Base-by-base conservation (phyloP, 2,329 filamentous ascomycete genomes). In the Fusarium sp. region DNA sequence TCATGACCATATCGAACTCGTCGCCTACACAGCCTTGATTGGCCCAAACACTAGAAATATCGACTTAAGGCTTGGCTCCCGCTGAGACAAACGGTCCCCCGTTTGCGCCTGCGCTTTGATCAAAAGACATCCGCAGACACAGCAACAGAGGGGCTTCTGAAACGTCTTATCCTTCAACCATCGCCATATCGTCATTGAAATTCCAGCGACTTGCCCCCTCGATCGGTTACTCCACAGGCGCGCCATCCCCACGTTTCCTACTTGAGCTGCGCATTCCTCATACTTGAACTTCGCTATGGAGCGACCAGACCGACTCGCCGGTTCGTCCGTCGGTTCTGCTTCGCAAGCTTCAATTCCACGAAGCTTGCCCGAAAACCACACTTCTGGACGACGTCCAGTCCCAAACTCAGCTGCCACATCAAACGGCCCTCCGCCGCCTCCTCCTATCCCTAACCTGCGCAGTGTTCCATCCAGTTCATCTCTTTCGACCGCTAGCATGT, bases 401-500 rank as follows among this genome's bases (percentile, higher is more conserved):
- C 79, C 78, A 60, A 81, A 79, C 70, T 80, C 79, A 65, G 69
- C 79, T 60, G 74, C 80, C 58, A 74, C 79, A 67, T 77, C 80
- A 54, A 83, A 83, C 67, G 80, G 80, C 52, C 78, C 77, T 60
- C 80, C 77, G 26, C 81, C 78, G 7, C 82, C 81, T 41, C 80
- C 82, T 39, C 84, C 85, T 26, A 83, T 85, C 52, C 82, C 84
- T 37, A 80, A 75, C 49, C 72, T 85, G 56, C 83, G 85, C 76
- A 81, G 84, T 79, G 79, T 83, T 58, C 77, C 83, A 41, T 82
- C 82, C 16, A 81, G 79, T 67, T 81, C 83, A 30, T 84, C 81
- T 16, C 78, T 89, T 48, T 84, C 86, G 14, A 79, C 84, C 18
- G 81, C 81, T 16, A 83, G 86, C 55, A 83, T 90, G 76, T 86